Base-by-base conservation (phyloP, 257 asterid genomes). In the Nicotiana knightiana region DNA sequence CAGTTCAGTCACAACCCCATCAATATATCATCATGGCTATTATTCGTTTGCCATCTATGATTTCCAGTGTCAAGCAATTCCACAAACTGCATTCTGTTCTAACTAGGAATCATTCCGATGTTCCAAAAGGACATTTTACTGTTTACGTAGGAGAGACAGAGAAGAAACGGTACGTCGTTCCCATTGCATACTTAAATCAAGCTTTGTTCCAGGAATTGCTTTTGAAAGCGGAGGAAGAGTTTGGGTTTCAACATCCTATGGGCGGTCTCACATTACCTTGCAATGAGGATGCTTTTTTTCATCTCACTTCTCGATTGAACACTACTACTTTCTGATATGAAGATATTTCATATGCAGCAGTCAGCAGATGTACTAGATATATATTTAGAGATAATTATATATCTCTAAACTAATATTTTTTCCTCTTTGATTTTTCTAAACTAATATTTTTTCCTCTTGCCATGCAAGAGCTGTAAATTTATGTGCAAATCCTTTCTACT, bases 1-100 rank as follows among this genome's bases (percentile, higher is more conserved):
- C 32, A 59, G 15, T 59, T 21, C 66, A 21, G 4, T 24, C 10
- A 21, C 51, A 67, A 0, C 57, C 24, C 17, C 10, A 77, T 39
- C 81, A 63, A 81, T 67, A 39, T 1, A 37, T 37, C 30, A 35
- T 16, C 65, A 87, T 87, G 90, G 88, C 83, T 10, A 87, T 73
- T 48, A 73, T 87, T 76, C 86, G 88, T 30, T 62, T 85, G 37
- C 86, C 87, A 24, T 81, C 84, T 4, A 33, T 83, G 78, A 63
- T 84, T 76, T n/a, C 86, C 0, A 82, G 73, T 39, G 86, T 81
- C 1, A 82, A 73, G 82, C 86, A 87, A 67, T 86, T 84, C 58
- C 80, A 84, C 43, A 79, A 81, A 61, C 10, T 86, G 35, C 86
- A 84, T 1, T 86, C 89, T 0, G 39, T 66, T 30, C 9, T 81